Conservation (phyloP, 371 early-diverging fungal species). For the Mortierella sp. region DNA sequence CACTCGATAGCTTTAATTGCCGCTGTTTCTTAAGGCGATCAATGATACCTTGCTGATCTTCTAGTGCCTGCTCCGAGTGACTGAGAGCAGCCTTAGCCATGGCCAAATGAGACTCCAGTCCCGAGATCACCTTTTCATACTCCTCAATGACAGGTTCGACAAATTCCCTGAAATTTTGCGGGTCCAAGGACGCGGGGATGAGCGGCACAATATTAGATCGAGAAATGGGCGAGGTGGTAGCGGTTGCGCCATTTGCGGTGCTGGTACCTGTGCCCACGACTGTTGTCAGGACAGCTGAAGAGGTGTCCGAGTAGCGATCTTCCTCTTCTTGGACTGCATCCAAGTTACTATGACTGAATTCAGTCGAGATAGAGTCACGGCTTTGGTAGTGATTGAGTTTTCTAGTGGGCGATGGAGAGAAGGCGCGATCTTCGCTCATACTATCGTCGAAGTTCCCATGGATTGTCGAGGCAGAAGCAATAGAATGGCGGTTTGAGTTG, state of each 20-base stretch:
- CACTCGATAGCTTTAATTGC: neutral
- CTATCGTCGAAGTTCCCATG: slow-evolving; percentile 27
- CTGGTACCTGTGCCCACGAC: neutral
- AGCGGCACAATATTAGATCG: slow-evolving; percentile 26
- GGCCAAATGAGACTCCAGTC: slow-evolving; percentile 69
- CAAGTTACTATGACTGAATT: slow-evolving; percentile 33
- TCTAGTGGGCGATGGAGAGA: slow-evolving; percentile 33
- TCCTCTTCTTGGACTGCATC: slow-evolving; percentile 45
- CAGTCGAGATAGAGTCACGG: slow-evolving; percentile 43
- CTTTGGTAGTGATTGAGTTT: slow-evolving; percentile 34
- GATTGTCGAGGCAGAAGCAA: slow-evolving; percentile 17
- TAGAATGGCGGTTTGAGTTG: slow-evolving; percentile 32
- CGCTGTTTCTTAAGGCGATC: slow-evolving; percentile 26
- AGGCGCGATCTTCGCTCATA: slow-evolving; percentile 25
- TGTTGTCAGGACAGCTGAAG: slow-evolving; percentile 28
- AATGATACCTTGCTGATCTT: slow-evolving; percentile 62
- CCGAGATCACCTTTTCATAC: slow-evolving; percentile 73
- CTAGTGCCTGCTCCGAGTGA: slow-evolving; percentile 63
- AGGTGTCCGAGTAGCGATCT: slow-evolving; percentile 31
- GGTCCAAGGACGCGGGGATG: slow-evolving; percentile 22
- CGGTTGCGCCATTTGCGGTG: neutral
- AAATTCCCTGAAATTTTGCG: slow-evolving; percentile 65
- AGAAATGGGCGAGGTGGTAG: neutral
- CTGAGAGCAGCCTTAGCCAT: slow-evolving; percentile 66
- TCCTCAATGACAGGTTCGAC: slow-evolving; percentile 81